Base-by-base conservation (phyloP, 1,284 basidiomycete species). In the Cutaneotrichosporon sp. region DNA sequence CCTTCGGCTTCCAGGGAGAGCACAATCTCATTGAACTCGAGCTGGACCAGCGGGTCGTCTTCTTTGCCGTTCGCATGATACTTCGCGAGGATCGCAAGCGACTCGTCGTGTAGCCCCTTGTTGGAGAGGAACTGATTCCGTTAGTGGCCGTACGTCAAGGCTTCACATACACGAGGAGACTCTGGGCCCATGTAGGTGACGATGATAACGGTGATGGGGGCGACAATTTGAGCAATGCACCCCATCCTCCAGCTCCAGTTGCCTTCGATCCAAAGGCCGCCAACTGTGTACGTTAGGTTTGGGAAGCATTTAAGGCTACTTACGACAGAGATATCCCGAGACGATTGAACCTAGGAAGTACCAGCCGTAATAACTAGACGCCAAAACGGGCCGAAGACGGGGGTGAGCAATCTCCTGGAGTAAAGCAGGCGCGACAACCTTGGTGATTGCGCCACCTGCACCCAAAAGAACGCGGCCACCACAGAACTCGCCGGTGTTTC, bases 331-430 rank as follows among this genome's bases (percentile, higher is more conserved):
- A 53, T 57, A 66, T 1, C 55, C 56, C 14, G 55, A 77, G 14
- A 52, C 39, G 17, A 60, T 54, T 11, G 84, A 79, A 52, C 86
- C 87, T 20, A 84, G 82, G 54, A 67, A 73, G 85, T 85, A 88
- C 46, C 87, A 81, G n/a, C 84, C 83, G 76, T 88, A 87, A 77
- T 87, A 88, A 34, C 81, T 74, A 3, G 84, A 82, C 4, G 84
- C 87, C 41, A 87, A 71, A 9, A 80, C 79, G 5, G 83, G 84
- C 56, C 86, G 84, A 67, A 88, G 82, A 0, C 79, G 75, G 6
- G 87, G 87, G 68, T 88, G 88, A 0, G 86, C 78, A 20, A 89
- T 74, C 67, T 89, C 87, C 27, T 85, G 83, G 48, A 88, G 82
- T 68, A 88, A 72, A 78, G 87, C 38, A 25, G 24, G 12, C 6